Conservation (phyloP, 2,329 filamentous ascomycete species). For the Xylaria sp. region DNA sequence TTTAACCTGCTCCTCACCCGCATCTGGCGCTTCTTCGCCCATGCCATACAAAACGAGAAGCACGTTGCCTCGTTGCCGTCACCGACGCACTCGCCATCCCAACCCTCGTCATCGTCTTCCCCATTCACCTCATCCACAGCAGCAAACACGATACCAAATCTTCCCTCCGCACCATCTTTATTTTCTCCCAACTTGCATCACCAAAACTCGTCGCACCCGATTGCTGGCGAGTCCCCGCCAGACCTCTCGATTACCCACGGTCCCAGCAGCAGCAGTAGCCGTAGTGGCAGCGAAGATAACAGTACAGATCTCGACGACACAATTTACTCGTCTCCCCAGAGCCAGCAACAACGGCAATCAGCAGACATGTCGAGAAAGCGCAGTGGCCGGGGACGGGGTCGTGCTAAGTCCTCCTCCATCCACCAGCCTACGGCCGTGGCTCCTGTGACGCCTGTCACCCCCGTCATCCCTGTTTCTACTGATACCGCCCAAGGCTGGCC, state of each 20-base stretch:
- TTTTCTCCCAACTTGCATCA: constrained; percentile 20
- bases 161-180: constrained; percentile 18
- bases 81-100: constrained; percentile 24
- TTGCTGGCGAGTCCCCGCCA: constrained; percentile 15
- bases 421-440: constrained; percentile 16
- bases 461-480: constrained; percentile 24
- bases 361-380: constrained; percentile 47
- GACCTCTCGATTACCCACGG: constrained; percentile 9
- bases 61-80: constrained; percentile 23
- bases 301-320: constrained; percentile 36
- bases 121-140: neutral
- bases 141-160: neutral
- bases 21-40: constrained; percentile 44
- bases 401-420: constrained; percentile 39
- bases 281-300: constrained; percentile 6
- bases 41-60: constrained; percentile 34
- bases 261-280: constrained; percentile 7
- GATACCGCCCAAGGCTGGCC: constrained; percentile 29
- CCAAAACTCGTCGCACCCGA: constrained; percentile 26
- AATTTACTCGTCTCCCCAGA: constrained; percentile 29
- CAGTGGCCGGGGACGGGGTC: constrained; percentile 46
- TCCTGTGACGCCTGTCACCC: constrained; percentile 23
- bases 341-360: constrained; percentile 26
- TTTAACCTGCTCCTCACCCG: constrained; percentile 49
- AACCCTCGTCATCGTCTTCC: neutral